These are phyloP conservation scores for Pseudocercospora pini-densiflorae DNA, from an alignment of 2,329 filamentous ascomycete genomes.

Conservation along the genomic window DNA sequence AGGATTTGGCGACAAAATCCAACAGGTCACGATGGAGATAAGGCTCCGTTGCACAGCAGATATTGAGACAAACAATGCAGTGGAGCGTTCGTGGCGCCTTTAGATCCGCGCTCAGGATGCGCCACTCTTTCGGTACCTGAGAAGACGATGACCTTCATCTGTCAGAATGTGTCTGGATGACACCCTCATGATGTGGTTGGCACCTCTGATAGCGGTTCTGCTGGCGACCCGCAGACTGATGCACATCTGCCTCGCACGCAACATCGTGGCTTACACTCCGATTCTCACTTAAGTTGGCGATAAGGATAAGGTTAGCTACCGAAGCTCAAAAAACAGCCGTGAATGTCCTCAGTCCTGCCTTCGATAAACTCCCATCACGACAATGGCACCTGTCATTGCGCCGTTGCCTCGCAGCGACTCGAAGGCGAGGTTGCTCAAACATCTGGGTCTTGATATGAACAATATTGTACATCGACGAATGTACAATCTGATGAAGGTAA, in stretches of 20 bases:
- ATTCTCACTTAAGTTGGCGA: neutral
- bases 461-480: constrained; percentile 37
- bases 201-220: neutral
- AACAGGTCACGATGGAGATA: neutral
- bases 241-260: neutral
- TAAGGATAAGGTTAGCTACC: neutral
- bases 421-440: constrained; percentile 45
- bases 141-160: neutral
- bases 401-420: constrained; percentile 46
- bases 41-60: neutral
- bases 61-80: neutral
- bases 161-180: neutral
- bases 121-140: neutral
- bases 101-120: neutral
- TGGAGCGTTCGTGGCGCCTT: neutral
- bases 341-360: neutral
- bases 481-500: constrained; percentile 50
- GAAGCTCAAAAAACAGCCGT: neutral
- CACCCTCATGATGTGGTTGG: neutral
- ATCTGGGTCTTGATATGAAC: constrained; percentile 45
- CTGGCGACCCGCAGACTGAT: neutral
- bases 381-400: constrained; percentile 30
- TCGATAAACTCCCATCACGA: neutral
- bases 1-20: neutral
- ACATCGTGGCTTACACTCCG: neutral